These are phyloP conservation scores for Hymenoscyphus fructigenus DNA, from an alignment of 2,329 filamentous ascomycete species.

Conservation along the genomic window DNA sequence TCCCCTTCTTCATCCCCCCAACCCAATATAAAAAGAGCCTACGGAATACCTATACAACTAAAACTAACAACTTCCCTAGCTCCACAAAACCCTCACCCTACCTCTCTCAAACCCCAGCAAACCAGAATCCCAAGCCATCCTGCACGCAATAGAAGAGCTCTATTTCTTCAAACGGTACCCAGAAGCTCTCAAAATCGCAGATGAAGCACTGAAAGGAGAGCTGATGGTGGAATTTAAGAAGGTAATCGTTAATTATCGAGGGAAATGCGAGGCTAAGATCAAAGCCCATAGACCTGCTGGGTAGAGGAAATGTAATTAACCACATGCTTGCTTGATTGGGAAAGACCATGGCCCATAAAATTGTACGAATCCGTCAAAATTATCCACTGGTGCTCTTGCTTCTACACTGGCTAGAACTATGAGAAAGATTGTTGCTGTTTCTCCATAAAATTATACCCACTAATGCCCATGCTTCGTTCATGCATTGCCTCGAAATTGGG, in stretches of 20 bases:
- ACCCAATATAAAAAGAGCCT: too few relatives aligned
- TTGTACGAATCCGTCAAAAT: neutral
- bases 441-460: too few relatives aligned
- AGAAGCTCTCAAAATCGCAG: conserved; percentile 27
- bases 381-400: too few relatives aligned
- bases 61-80: conserved; percentile 21
- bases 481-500: neutral
- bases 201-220: conserved; percentile 25
- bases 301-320: too few relatives aligned
- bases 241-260: conserved; percentile 27
- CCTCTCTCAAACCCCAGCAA: conserved; percentile 33
- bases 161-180: conserved; percentile 34
- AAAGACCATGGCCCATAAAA: too few relatives aligned
- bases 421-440: too few relatives aligned
- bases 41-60: neutral
- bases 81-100: conserved; percentile 29
- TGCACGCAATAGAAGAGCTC: conserved; percentile 37
- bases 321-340: too few relatives aligned
- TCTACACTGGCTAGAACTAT: too few relatives aligned
- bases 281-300: too few relatives aligned
- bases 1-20: neutral
- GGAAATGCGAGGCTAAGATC: conserved; percentile 24
- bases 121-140: conserved; percentile 31
- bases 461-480: too few relatives aligned
- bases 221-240: conserved; percentile 28